These are phyloP conservation scores for Mucor sp. DNA, from an alignment of 371 early-diverging fungal genomes.

Conservation along the genomic window DNA sequence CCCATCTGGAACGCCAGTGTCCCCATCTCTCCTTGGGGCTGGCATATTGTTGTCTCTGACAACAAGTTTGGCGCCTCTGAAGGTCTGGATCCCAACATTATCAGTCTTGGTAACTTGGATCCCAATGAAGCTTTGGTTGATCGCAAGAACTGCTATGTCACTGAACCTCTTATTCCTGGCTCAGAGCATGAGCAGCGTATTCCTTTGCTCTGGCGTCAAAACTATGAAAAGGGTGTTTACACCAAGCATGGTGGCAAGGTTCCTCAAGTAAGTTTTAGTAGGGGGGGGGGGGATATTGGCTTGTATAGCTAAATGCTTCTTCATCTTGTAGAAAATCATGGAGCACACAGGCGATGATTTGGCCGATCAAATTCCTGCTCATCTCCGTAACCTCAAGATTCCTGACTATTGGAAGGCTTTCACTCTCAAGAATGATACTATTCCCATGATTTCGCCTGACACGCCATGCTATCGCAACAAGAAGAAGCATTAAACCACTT, in stretches of 20 bases:
- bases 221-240: conserved; percentile 20
- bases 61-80: conserved; percentile 42
- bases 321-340: conserved; percentile 13
- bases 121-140: conserved; percentile 27
- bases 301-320: too few relatives aligned
- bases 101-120: conserved; percentile 45
- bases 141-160: conserved; percentile 43
- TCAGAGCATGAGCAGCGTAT: conserved; percentile 11
- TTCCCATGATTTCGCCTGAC: conserved; percentile 36
- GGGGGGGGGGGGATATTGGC: too few relatives aligned
- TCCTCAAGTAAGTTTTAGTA: conserved; percentile 29
- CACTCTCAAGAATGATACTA: conserved; percentile 33
- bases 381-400: conserved; percentile 34
- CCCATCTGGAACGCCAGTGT: conserved; percentile 45
- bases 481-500: neutral
- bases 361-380: conserved; percentile 30
- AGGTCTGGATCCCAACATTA: conserved; percentile 41
- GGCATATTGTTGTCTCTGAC: conserved; percentile 31
- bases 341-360: conserved; percentile 24
- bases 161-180: conserved; percentile 28
- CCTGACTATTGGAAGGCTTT: conserved; percentile 45
- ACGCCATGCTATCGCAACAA: conserved; percentile 7
- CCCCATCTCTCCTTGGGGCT: conserved; percentile 41
- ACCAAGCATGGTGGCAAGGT: conserved; percentile 31
- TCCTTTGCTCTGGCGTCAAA: conserved; percentile 39